These are phyloP conservation scores for Parmelia sp. DNA, from an alignment of 495 filamentous ascomycete species.

Conservation along the genomic window DNA sequence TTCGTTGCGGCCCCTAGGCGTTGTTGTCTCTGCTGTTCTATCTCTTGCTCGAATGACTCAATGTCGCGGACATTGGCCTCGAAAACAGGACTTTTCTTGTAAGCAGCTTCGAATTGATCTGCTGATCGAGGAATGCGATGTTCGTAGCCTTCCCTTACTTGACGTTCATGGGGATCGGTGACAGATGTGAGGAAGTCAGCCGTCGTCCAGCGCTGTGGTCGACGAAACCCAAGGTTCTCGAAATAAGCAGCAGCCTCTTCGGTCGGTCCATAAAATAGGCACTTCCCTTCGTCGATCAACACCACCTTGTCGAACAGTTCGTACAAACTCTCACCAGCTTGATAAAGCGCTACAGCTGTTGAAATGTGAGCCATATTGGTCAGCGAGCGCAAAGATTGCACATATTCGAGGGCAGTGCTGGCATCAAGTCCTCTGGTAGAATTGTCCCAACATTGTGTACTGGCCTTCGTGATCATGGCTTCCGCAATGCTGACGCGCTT, in stretches of 20 bases:
- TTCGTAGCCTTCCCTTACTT: slow-evolving; percentile 53
- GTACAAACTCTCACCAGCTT: slow-evolving; percentile 63
- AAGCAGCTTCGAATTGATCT: slow-evolving; percentile 51
- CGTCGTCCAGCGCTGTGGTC: slow-evolving; percentile 56
- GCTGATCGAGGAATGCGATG: slow-evolving; percentile 53
- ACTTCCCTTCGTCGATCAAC: slow-evolving; percentile 60
- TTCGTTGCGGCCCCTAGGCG: slow-evolving; percentile 41
- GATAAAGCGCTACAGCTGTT: slow-evolving; percentile 61
- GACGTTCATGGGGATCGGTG: slow-evolving; percentile 56
- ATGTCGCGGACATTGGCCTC: slow-evolving; percentile 39
- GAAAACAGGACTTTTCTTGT: slow-evolving; percentile 41
- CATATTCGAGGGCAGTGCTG: slow-evolving; percentile 60
- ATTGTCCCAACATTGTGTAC: slow-evolving; percentile 64
- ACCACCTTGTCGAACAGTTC: slow-evolving; percentile 67
- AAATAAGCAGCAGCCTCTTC: slow-evolving; percentile 56
- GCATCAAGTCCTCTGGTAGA: slow-evolving; percentile 63
- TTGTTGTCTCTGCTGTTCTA: slow-evolving; percentile 41
- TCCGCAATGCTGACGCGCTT: slow-evolving; percentile 68
- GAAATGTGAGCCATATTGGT: slow-evolving; percentile 58
- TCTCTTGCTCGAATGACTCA: slow-evolving; percentile 46
- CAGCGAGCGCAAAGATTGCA: slow-evolving; percentile 53
- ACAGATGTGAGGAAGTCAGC: slow-evolving; percentile 66
- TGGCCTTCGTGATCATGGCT: slow-evolving; percentile 59
- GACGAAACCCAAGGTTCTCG: slow-evolving; percentile 56
- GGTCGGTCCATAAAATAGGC: slow-evolving; percentile 56